These are phyloP conservation scores for Collybia mongolica DNA, from an alignment of 768 basidiomycete genomes.

Conservation along the genomic window DNA sequence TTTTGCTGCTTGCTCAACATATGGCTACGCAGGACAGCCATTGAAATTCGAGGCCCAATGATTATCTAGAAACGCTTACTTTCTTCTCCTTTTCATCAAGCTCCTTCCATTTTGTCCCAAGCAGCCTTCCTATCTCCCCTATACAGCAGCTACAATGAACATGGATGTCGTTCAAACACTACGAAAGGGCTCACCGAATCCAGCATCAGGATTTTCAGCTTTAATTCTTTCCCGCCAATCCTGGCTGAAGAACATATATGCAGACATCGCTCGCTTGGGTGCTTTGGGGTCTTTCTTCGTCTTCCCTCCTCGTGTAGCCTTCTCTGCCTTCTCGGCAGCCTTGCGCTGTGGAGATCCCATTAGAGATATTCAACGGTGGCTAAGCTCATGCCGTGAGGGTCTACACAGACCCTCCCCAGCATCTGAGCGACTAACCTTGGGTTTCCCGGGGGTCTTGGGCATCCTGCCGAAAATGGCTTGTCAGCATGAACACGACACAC, in stretches of 20 bases:
- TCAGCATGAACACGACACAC: too few relatives aligned
- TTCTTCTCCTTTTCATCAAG: constrained; percentile 90
- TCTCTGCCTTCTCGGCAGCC: constrained; percentile 72
- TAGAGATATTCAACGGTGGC: background rate
- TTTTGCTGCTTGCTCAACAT: constrained; percentile 78
- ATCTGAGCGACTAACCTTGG: too few relatives aligned
- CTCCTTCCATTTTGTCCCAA: constrained; percentile 98
- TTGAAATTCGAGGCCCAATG: background rate
- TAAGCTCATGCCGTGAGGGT: too few relatives aligned
- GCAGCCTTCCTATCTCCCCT: constrained; percentile 93
- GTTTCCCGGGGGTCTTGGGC: too few relatives aligned
- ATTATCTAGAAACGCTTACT: constrained; percentile 39
- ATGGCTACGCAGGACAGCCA: constrained; percentile 57
- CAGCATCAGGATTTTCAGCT: constrained; percentile 91
- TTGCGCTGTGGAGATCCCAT: constrained; percentile 51
- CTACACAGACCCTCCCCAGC: too few relatives aligned
- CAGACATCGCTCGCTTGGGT: constrained; percentile 91
- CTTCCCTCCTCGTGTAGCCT: constrained; percentile 43
- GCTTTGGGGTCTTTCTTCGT: constrained; percentile 79
- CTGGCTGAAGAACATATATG: constrained; percentile 99
- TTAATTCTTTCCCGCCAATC: constrained; percentile 96
- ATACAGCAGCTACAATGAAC: constrained; percentile 10
- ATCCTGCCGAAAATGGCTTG: too few relatives aligned
- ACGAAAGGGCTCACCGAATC: constrained; percentile 64
- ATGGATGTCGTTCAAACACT: constrained; percentile 1